Base-by-base conservation (phyloP, 2,329 filamentous ascomycete genomes). In the Akanthomyces muscarius region DNA sequence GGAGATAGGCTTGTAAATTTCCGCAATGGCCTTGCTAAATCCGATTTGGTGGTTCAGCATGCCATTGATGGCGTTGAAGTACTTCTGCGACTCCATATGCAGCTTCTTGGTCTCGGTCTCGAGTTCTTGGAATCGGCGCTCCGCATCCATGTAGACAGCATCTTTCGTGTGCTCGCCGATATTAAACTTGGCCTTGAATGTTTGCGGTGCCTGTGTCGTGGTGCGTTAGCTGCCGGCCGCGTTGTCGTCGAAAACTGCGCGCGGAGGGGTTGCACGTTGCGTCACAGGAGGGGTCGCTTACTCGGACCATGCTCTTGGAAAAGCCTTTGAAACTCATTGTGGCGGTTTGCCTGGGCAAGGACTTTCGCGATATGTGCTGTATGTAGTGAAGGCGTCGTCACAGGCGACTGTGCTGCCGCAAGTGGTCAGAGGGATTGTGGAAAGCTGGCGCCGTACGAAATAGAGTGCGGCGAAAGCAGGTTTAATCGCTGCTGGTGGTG, bases 1-100 rank as follows among this genome's bases (percentile, higher is more conserved):
- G 62, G 94, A 97, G 71, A 99, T 99, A 69, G 95, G 95, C 75
- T 96, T 96, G 83, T 99, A 99, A 71, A 99, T 89, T 77, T 99
- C 95, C 67, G 90, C 89, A 81, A 97, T 94, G 68, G 93, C 91
- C 78, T 97, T 87, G 70, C 94, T 97, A 80, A 99, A 99, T 75
- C 96, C 94, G 77, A 99, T 98, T 80, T 99, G 95, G 78, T 98
- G 93, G 73, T 82, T 86, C 71, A 99, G 85, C 95, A 99, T 99
- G 82, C 90, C 91, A 79, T 98, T 97, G 80, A 99, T 97, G 74
- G 95, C 91, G 61, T 97, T 88, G 71, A 96, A 97, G 77, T 99
- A 99, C 80, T 96, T 97, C 76, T 93, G 90, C 63, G 92, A 96
- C 78, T 98, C 94, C 80, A 97, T 92, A 78, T 98, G 94, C 36